Evolutionary conservation across 768 basidiomycete species (phyloP), one percentile per base, ranked within the genome.

Genomic region (Flagelloscypha sp.): DNA sequence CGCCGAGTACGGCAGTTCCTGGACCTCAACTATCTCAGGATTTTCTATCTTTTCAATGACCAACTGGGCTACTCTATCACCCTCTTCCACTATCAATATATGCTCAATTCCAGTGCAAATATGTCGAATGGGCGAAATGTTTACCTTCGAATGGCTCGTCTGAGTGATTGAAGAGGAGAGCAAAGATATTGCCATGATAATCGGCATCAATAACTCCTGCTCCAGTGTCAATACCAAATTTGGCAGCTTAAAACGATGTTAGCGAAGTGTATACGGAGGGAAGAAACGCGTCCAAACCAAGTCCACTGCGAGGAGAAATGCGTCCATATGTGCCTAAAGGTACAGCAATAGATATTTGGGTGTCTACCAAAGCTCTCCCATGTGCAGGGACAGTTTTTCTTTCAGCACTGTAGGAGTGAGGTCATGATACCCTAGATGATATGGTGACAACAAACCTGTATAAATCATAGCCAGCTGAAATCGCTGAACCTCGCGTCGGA

Each of bases 131-230:
- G n/a, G n/a, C n/a, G n/a, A n/a, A n/a, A n/a, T n/a, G 35, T 48
- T 44, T 52, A 86, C 92, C 80, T 58, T 83, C 63, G 52, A 97
- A 99, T 49, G 95, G 89, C 40, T 75, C 66, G 56, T 95, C 88
- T 0, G 84, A 84, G 38, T 80, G 74, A 55, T 99, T 98, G 74
- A 89, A 97, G 27, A 99, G 68, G 19, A 99, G 67, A 23, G 97
- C 87, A 51, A 83, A 90, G 30, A 99, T 75, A 9, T 78, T 65
- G 16, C 95, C 95, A 36, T 95, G 72, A 58, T 99, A 98, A 56
- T 99, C 95, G 6, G 89, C 87, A 44, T 99, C 95, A 33, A 99
- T 75, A 6, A 99, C 95, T 15, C 94, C 95, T 9, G 95, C 95
- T 2, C 95, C 95, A 1, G 94, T 98, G 53, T 93, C 87, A 40